Base-by-base conservation (phyloP, 2,329 filamentous ascomycete genomes). In the Aspergillus sp. region DNA sequence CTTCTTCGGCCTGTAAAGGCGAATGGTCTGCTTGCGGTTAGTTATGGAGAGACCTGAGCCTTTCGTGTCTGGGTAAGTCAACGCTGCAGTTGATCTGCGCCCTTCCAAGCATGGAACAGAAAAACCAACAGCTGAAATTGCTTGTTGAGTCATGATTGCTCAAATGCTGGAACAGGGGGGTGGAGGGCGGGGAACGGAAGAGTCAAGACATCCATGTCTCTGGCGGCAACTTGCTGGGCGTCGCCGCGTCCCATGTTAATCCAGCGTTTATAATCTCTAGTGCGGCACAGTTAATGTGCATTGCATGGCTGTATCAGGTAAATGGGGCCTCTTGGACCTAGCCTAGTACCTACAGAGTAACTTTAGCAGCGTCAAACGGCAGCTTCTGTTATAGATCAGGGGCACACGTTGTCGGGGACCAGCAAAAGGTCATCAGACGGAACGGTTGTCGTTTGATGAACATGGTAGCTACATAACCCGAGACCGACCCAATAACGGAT, bases 271-370 rank as follows among this genome's bases (percentile, higher is more conserved):
- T 60, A 48, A 7, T 57, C 56, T 53, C 47, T 55, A 57, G 34
- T 66, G 64, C 59, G 64, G 66, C 66, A 61, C 63, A 65, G 66
- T 60, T 59, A 53, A 50, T 48, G 31, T 66, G 58, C 65, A 67
- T 59, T 5, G 4, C 34, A 13, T 38, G 8, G 34, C 34, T 38
- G 34, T 15, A 15, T 41, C 11, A 15, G 34, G 34, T 41, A 15
- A 11, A 41, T 41, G 34, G 11, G 15, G 11, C 11, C 15, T 41
- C 34, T n/a, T 54, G 51, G 22, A 45, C 47, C 28, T 48, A 7
- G 25, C 25, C 25, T 28, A 28, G 25, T 28, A 28, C 25, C 25
- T 28, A 28, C 25, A 28, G 25, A 28, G 25, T 28, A 9, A 2
- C 30, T 38, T 56, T 56, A 11, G 23, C 19, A 48, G 9, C 11